phyloP scores from a whole-genome alignment of 2,329 filamentous ascomycete genomes.

The Penicillium sp. region DNA sequence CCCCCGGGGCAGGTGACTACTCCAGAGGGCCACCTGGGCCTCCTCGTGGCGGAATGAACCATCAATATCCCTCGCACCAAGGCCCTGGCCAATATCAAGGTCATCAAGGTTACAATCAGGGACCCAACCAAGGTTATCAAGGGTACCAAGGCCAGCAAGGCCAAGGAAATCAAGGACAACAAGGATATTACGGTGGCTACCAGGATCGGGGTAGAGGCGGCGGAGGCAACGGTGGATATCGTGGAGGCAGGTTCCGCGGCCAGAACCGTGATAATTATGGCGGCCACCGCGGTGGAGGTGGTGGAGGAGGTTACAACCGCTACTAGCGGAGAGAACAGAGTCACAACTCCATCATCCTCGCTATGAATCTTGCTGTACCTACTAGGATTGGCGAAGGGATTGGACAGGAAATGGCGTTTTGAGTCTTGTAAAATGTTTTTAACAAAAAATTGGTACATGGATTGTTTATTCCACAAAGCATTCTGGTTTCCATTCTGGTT shows the following conservation, averaged over 20 bases:
- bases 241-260: conserved; percentile 31
- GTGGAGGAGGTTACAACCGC: conserved; percentile 47
- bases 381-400: conserved; percentile 9
- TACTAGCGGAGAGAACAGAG: conserved; percentile 35
- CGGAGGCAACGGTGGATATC: conserved; percentile 27
- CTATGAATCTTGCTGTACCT: conserved; percentile 10
- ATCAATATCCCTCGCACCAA: conserved; percentile 33
- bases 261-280: conserved; percentile 40
- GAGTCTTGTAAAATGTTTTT: conserved; percentile 12
- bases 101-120: conserved; percentile 32
- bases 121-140: conserved; percentile 23
- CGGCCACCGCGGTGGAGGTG: conserved; percentile 40
- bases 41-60: conserved; percentile 42
- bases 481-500: neutral
- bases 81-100: conserved; percentile 34
- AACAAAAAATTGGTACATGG: conserved; percentile 11
- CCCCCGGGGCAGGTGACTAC: conserved; percentile 38
- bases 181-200: conserved; percentile 31
- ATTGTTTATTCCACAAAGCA: neutral
- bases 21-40: conserved; percentile 48
- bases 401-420: conserved; percentile 18
- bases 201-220: conserved; percentile 35
- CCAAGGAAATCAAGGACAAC: conserved; percentile 15
- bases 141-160: conserved; percentile 5
- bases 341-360: neutral